Conservation (phyloP, 2,329 filamentous ascomycete species). For the Neoscytalidium dimidiatum region DNA sequence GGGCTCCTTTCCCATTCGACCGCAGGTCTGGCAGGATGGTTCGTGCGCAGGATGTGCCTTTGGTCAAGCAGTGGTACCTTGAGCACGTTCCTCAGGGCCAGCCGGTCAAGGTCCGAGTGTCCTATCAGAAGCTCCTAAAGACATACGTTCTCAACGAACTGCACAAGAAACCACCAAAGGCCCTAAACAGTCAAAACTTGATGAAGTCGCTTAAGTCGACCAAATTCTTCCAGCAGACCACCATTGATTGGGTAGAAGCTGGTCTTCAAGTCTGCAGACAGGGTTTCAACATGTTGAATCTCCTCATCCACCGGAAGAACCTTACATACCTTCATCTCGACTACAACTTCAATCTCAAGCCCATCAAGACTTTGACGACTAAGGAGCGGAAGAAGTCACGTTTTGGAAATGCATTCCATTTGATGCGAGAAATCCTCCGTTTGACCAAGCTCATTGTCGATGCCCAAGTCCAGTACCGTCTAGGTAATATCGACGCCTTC, state of each 20-base stretch:
- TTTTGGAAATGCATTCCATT: conserved; percentile 97
- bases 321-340: conserved; percentile 97
- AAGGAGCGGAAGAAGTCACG: conserved; percentile 99
- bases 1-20: conserved; percentile 96
- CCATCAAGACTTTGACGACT: conserved; percentile 96
- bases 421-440: conserved; percentile 97
- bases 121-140: conserved; percentile 97
- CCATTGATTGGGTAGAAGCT: conserved; percentile 98
- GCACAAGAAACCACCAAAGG: conserved; percentile 93
- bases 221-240: conserved; percentile 99
- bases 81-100: conserved; percentile 91
- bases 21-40: conserved; percentile 94
- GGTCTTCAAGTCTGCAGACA: conserved; percentile 97
- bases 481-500: conserved; percentile 98
- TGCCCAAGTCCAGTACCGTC: conserved; percentile 93
- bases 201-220: conserved; percentile 89
- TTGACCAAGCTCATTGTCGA: conserved; percentile 97
- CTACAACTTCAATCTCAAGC: conserved; percentile 99
- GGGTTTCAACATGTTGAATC: conserved; percentile 98
- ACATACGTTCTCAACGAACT: conserved; percentile 95
- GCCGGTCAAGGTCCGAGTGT: conserved; percentile 95
- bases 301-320: conserved; percentile 97
- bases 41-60: conserved; percentile 90
- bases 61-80: conserved; percentile 98
- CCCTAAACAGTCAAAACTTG: conserved; percentile 90